Percentiles rank a stretch among this genome's conserved stretches.
Conservation (phyloP, 345 rosid genomes). For the Cochlearia excelsa region DNA sequence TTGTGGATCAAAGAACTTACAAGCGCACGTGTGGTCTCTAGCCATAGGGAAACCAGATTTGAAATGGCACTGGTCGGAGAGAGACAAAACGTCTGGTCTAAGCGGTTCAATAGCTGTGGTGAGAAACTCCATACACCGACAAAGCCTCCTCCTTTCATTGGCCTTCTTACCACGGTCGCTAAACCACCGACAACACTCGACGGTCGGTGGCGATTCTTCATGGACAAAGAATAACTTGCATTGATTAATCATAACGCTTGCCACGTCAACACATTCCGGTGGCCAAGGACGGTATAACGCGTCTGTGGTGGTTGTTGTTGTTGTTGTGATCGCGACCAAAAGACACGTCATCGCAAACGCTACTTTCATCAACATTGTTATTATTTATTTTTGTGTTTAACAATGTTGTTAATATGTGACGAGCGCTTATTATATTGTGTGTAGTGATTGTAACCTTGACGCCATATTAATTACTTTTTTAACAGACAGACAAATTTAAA, state of each 20-base stretch:
- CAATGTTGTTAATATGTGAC: too few relatives aligned
- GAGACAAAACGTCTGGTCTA: constrained; percentile 12
- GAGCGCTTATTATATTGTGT: too few relatives aligned
- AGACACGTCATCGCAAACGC: constrained; percentile 12
- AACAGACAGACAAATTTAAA: too few relatives aligned
- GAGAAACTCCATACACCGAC: constrained; percentile 30
- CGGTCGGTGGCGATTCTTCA: constrained; percentile 21
- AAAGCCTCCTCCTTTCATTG: constrained; percentile 20
- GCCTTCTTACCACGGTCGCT: constrained; percentile 16
- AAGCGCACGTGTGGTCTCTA: constrained; percentile 19
- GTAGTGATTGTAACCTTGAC: too few relatives aligned
- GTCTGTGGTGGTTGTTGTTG: not conserved
- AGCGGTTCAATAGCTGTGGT: constrained; percentile 12
- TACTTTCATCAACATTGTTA: constrained; percentile 13
- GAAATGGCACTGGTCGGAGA: constrained; percentile 30
- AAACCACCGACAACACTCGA: constrained; percentile 29
- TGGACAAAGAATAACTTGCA: constrained; percentile 25
- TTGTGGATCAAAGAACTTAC: constrained; percentile 18
- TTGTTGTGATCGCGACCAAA: constrained; percentile 14
- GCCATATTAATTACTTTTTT: too few relatives aligned
- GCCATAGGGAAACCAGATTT: constrained; percentile 25
- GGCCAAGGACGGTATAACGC: constrained; percentile 30
- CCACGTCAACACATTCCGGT: constrained; percentile 27
- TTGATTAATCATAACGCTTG: constrained; percentile 17
- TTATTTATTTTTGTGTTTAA: not conserved